Conservation (phyloP, 228 moss, liverwort and hornwort genomes). For the Sphagnum magellanicum region DNA sequence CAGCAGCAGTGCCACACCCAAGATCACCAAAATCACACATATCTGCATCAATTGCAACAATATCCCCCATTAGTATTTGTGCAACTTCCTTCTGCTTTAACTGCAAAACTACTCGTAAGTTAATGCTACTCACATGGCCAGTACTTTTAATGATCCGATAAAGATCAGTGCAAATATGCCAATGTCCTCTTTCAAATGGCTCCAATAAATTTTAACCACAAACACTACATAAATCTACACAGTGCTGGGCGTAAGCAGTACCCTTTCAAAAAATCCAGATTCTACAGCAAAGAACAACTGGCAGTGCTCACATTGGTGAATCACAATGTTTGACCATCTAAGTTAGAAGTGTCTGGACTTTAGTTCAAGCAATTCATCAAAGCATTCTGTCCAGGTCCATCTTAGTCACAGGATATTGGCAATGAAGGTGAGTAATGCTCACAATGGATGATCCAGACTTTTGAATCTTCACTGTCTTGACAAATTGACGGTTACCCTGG, state of each 20-base stretch:
- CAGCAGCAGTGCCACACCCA: constrained; percentile 45
- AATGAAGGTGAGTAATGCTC: background rate
- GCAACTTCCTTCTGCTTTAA: background rate
- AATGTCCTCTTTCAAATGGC: too few relatives aligned
- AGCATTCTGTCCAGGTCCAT: too few relatives aligned
- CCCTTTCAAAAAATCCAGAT: background rate
- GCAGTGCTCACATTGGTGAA: background rate
- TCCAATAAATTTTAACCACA: background rate
- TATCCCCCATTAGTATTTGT: background rate
- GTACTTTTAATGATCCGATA: background rate
- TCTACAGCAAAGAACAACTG: background rate
- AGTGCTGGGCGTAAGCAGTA: too few relatives aligned
- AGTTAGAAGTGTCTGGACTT: background rate
- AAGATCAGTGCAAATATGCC: background rate
- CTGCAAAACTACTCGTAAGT: background rate
- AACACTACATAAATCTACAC: background rate
- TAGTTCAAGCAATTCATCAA: too few relatives aligned
- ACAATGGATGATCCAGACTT: constrained; percentile 55
- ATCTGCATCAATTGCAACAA: constrained; percentile 23
- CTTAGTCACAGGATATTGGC: background rate
- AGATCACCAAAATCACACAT: constrained; percentile 51
- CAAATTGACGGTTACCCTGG: constrained; percentile 84
- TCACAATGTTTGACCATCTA: too few relatives aligned
- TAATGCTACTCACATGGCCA: background rate
- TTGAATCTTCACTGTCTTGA: constrained; percentile 54